Percentiles rank a stretch among this genome's conserved stretches.
Evolutionary conservation across 179 eudicot species (phyloP).

Genomic region (Amaranthus tricolor): DNA sequence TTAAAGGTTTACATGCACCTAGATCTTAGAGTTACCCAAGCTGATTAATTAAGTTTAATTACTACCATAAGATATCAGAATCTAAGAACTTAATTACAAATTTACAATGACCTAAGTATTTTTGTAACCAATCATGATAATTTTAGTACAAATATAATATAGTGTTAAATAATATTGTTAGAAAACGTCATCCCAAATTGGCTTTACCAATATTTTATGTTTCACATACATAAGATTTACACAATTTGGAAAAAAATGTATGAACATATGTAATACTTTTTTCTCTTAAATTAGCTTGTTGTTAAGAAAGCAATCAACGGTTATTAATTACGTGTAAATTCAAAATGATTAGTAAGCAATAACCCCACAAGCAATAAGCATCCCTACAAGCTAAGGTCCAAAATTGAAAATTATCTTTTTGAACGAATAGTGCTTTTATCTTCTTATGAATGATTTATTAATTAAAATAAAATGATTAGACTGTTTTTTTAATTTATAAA

Average conservation of each 20-base stretch:
- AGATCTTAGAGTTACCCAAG: too few species aligned
- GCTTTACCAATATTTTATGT: neutral
- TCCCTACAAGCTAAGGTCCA: neutral
- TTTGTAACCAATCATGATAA: too few species aligned
- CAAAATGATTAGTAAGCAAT: conserved; percentile 14
- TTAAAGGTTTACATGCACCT: too few species aligned
- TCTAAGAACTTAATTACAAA: too few species aligned
- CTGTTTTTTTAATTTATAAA: neutral
- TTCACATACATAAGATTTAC: neutral
- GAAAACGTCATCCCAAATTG: neutral
- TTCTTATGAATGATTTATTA: neutral
- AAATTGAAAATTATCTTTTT: neutral
- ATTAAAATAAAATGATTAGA: too few species aligned
- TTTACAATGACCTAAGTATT: too few species aligned
- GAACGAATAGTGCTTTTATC: conserved; percentile 2
- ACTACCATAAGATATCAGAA: too few species aligned
- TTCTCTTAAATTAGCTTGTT: neutral
- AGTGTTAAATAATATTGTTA: neutral
- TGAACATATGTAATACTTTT: neutral
- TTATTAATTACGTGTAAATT: conserved; percentile 8
- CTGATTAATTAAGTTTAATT: too few species aligned
- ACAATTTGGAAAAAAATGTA: neutral
- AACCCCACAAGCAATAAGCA: conserved; percentile 6
- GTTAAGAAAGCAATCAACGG: conserved; percentile 2
- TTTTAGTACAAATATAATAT: too few species aligned